Evolutionary conservation across 805 yeast genomes (phyloP).

Genomic region (Ogataea saltuana): DNA sequence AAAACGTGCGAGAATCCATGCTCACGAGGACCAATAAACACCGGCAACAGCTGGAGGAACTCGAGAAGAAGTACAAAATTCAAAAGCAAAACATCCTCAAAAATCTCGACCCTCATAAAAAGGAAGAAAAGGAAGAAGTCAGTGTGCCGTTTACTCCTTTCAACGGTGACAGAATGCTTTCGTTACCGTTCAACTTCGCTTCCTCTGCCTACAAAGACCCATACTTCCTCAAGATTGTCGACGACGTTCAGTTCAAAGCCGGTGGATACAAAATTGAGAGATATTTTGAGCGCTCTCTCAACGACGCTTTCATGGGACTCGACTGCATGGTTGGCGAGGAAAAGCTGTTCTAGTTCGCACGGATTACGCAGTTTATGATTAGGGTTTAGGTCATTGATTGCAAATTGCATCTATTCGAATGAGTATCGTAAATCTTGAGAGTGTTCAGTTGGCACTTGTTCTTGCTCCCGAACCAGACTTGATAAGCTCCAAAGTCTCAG

Average conservation of each 20-base stretch:
- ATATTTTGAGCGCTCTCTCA: slow-evolving; percentile 74
- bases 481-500: slow-evolving; percentile 58
- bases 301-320: slow-evolving; percentile 88
- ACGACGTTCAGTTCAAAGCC: slow-evolving; percentile 70
- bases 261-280: slow-evolving; percentile 77
- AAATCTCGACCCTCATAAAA: slow-evolving; percentile 31
- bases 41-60: slow-evolving; percentile 54
- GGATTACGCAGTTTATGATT: neutral
- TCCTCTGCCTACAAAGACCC: slow-evolving; percentile 58
- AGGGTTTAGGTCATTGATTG: neutral
- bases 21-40: slow-evolving; percentile 66
- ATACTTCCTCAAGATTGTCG: slow-evolving; percentile 40
- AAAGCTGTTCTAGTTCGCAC: slow-evolving; percentile 28
- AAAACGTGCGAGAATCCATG: slow-evolving; percentile 52
- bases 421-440: neutral
- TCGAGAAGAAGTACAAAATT: slow-evolving; percentile 30
- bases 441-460: slow-evolving; percentile 50
- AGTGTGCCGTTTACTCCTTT: slow-evolving; percentile 85
- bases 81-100: slow-evolving; percentile 32
- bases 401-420: too few relatives aligned
- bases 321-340: slow-evolving; percentile 77
- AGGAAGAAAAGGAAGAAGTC: slow-evolving; percentile 32
- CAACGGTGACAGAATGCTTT: slow-evolving; percentile 76
- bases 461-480: slow-evolving; percentile 74
- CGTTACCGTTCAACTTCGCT: slow-evolving; percentile 47